Evolutionary conservation across 2,329 filamentous ascomycete species (phyloP), one percentile per base, ranked within the genome.

Genomic region (Calonectria naviculata): DNA sequence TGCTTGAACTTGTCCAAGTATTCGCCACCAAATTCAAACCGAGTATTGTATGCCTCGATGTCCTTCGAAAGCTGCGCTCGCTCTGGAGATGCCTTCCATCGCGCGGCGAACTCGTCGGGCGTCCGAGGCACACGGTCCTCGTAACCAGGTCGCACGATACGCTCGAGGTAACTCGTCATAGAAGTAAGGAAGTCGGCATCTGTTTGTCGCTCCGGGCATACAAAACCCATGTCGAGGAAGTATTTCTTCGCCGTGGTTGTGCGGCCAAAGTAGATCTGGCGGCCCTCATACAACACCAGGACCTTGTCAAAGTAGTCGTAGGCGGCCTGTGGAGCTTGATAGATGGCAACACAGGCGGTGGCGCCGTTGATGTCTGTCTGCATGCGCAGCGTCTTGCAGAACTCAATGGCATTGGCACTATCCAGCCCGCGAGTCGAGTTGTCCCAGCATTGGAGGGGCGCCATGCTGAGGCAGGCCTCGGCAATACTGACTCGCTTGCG

Each of bases 401-500:
- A 80, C 13, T 78, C 76, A 28, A 80, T 74, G 0, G 78, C 78
- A 8, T 76, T 80, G 1, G 72, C 77, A 21, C 79, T 80, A n/a
- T 81, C 80, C 12, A 81, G 24, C 0, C 80, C 80, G 0, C 80
- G 64, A 0, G 80, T 81, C 0, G 78, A 78, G 2, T 81, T 81
- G 15, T 81, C 80, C 80, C 80, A 81, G 44, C 80, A 81, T 56
- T 79, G 78, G 8, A 80, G 17, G 46, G 77, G 78, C 0, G 77
- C 77, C 0, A 76, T 74, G 0, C 74, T 79, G 0, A 79, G 75
- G 0, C 76, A 71, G 0, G 93, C 94, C 80, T 95, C 93, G 0
- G 93, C 93, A 73, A 95, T 94, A 34, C 91, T 92, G 10, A 94
- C 93, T 75, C 93, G 91, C 81, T 95, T 95, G 15, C 93, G 86